phyloP scores from a whole-genome alignment of 2,329 filamentous ascomycete species.

The Chaetomiaceae sp. region DNA sequence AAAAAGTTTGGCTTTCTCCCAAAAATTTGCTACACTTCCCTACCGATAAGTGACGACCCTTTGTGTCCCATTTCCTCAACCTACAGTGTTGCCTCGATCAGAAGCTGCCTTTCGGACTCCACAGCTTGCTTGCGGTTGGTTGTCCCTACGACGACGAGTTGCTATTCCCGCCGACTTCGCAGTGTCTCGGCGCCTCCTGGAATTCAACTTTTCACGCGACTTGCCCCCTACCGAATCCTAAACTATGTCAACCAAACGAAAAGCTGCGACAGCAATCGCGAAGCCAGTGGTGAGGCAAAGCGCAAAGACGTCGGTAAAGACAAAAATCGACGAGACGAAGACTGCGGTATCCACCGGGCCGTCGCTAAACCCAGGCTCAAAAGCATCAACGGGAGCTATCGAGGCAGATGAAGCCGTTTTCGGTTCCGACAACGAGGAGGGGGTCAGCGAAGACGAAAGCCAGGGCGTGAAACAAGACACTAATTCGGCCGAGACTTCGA shows the following conservation, averaged over 20 bases:
- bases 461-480: neutral
- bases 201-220: neutral
- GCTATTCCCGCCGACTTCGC: neutral
- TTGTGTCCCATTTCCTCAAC: neutral
- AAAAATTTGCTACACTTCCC: constrained; percentile 18
- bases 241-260: constrained; percentile 59
- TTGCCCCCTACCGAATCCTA: constrained; percentile 1
- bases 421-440: constrained; percentile 42
- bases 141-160: neutral
- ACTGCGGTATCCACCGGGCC: constrained; percentile 47
- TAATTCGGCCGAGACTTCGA: constrained; percentile 19
- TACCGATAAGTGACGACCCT: neutral
- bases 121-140: neutral
- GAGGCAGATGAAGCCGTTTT: constrained; percentile 55
- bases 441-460: constrained; percentile 25
- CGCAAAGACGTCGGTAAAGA: constrained; percentile 48
- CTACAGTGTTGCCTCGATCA: neutral
- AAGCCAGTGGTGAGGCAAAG: constrained; percentile 50
- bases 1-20: constrained; percentile 24
- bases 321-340: constrained; percentile 55
- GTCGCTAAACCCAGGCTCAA: constrained; percentile 29
- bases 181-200: neutral
- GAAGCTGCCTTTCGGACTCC: neutral
- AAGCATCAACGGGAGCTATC: constrained; percentile 39
- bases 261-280: constrained; percentile 54